phyloP scores from a whole-genome alignment of 108 stramenopile genomes.

The Nitzschia palea region DNA sequence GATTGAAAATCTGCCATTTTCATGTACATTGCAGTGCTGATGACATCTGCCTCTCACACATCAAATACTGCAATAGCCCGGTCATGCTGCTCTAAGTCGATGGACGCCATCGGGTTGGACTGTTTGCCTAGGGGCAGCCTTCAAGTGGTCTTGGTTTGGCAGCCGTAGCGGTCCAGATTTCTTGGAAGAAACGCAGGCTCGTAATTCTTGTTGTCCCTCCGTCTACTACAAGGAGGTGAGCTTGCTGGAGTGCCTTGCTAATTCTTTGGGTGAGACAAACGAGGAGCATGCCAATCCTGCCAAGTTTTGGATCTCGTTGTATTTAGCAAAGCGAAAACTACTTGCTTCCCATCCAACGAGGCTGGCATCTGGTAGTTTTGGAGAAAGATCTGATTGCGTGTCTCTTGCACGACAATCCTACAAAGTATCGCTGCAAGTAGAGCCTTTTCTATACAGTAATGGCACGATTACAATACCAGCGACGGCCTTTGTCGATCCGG shows the following conservation, averaged over 20 bases:
- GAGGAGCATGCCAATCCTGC: conserved; percentile 12
- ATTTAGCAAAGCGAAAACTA: conserved; percentile 28
- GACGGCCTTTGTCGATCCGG: conserved; percentile 22
- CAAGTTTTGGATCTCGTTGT: conserved; percentile 36
- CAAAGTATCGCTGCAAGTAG: no score
- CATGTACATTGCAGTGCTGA: no score
- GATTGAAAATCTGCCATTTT: not conserved
- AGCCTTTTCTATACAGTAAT: no score
- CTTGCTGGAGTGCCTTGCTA: conserved; percentile 37
- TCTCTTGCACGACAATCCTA: no score
- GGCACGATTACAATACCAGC: conserved; percentile 34
- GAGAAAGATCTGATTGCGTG: no score
- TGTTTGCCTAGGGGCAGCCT: conserved; percentile 34
- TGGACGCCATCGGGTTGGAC: conserved; percentile 43
- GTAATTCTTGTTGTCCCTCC: not conserved
- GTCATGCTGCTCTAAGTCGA: conserved; percentile 46
- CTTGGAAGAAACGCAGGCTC: conserved; percentile 31
- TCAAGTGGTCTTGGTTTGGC: conserved; percentile 25
- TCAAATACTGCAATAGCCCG: conserved; percentile 42
- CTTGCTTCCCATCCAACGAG: conserved; percentile 9
- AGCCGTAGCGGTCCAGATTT: conserved; percentile 33
- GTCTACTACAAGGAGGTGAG: conserved; percentile 19
- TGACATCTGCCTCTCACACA: no score
- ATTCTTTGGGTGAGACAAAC: conserved; percentile 32
- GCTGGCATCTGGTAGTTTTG: no score